These are phyloP conservation scores for Coniosporium tulheliwenetii DNA, from an alignment of 2,329 filamentous ascomycete genomes.

Conservation along the genomic window DNA sequence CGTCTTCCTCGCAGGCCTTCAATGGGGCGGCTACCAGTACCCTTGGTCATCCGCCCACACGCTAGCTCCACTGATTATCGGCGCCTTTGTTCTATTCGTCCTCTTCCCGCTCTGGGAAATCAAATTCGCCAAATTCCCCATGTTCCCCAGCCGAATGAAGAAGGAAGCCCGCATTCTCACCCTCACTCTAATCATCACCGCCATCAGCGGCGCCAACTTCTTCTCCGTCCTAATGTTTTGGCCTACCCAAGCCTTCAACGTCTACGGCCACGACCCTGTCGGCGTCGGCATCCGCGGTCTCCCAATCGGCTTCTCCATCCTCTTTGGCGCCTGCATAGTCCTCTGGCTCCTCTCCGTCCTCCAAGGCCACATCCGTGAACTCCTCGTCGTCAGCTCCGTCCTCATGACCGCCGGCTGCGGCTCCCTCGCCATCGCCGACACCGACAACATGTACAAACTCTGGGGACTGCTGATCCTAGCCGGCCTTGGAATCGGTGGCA, in stretches of 20 bases:
- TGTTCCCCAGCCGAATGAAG: conserved; percentile 13
- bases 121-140: conserved; percentile 14
- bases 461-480: conserved; percentile 46
- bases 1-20: conserved; percentile 33
- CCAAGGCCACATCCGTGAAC: conserved; percentile 40
- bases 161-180: conserved; percentile 16
- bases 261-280: conserved; percentile 46
- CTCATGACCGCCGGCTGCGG: conserved; percentile 46
- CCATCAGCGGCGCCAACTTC: conserved; percentile 23
- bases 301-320: conserved; percentile 48
- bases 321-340: conserved; percentile 43
- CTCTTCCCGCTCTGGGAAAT: conserved; percentile 17
- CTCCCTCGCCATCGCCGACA: conserved; percentile 12
- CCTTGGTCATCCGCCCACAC: conserved; percentile 15
- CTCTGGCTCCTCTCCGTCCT: conserved; percentile 41
- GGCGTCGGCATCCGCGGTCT: conserved; percentile 49
- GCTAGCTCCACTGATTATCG: conserved; percentile 14
- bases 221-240: conserved; percentile 37
- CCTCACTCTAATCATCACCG: conserved; percentile 22
- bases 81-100: conserved; percentile 14
- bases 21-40: conserved; percentile 23
- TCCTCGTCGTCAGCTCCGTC: conserved; percentile 43
- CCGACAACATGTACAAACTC: conserved; percentile 36
- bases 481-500: conserved; percentile 49
- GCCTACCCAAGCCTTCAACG: conserved; percentile 49